Conservation (phyloP, 2,329 filamentous ascomycete species). For the Bipolaris victoriae region DNA sequence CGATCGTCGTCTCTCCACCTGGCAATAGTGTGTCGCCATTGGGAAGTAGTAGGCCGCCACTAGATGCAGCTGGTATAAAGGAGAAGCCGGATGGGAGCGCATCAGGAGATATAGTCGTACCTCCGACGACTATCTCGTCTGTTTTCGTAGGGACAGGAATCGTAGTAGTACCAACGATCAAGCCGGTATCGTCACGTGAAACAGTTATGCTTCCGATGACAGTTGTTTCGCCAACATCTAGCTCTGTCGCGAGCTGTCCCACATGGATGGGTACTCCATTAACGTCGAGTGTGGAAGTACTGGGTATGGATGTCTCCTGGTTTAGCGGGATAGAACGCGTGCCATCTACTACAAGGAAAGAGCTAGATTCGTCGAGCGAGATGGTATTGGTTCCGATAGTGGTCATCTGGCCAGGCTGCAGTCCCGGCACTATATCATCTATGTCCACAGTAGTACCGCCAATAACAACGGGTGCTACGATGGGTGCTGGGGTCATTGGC, state of each 20-base stretch:
- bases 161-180: neutral
- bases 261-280: neutral
- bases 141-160: neutral
- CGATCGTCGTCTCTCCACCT: neutral
- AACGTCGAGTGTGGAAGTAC: neutral
- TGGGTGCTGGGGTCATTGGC: neutral
- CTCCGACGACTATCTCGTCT: neutral
- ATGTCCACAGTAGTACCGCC: neutral
- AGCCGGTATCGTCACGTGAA: neutral
- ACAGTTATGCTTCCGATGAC: neutral
- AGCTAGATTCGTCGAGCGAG: neutral
- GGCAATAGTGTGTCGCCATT: slow-evolving; percentile 5
- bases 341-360: neutral
- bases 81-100: neutral
- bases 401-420: neutral
- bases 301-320: neutral
- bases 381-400: neutral
- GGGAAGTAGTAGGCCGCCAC: neutral
- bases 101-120: neutral
- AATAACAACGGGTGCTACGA: neutral
- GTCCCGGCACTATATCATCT: neutral
- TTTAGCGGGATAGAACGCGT: neutral
- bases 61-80: neutral
- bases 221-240: neutral
- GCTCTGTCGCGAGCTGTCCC: neutral